A percentile compares a stretch with the other conserved stretches of the same genome.
These are phyloP conservation scores for Schoenoplectus triqueter DNA, from an alignment of 202 grass and related monocot genomes.

Conservation along the genomic window DNA sequence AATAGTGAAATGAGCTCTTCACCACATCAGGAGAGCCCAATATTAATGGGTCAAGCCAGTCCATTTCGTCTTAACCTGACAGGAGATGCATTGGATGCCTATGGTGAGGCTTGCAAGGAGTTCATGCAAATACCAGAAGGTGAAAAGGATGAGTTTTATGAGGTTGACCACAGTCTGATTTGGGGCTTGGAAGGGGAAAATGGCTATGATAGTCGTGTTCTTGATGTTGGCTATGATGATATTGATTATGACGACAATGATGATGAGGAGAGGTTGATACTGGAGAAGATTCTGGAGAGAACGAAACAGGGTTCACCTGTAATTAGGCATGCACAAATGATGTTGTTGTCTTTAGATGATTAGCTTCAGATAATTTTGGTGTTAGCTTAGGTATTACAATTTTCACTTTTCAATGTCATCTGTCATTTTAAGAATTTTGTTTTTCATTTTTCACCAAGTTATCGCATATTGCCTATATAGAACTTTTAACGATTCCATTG, in stretches of 20 bases:
- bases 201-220: slow-evolving; percentile 29
- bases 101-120: slow-evolving; percentile 85
- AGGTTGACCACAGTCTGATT: slow-evolving; percentile 49
- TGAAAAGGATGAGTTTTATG: slow-evolving; percentile 42
- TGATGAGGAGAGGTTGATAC: slow-evolving; percentile 59
- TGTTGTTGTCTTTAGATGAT: slow-evolving; percentile 79
- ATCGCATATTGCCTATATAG: not conserved
- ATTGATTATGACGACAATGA: slow-evolving; percentile 42
- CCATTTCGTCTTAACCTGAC: slow-evolving; percentile 73
- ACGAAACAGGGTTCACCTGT: slow-evolving; percentile 81
- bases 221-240: slow-evolving; percentile 37
- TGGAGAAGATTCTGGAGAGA: slow-evolving; percentile 90
- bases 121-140: slow-evolving; percentile 57
- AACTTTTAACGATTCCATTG: not conserved
- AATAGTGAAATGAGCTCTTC: slow-evolving; percentile 74
- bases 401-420: not conserved
- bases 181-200: slow-evolving; percentile 58
- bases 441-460: slow-evolving; percentile 15
- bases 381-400: slow-evolving; percentile 28
- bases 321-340: slow-evolving; percentile 80
- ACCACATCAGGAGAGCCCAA: slow-evolving; percentile 67
- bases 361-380: slow-evolving; percentile 48
- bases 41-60: slow-evolving; percentile 44
- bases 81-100: slow-evolving; percentile 80
- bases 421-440: slow-evolving; percentile 9